Percentiles rank a stretch among this genome's conserved stretches.
Conservation (phyloP, 164 flowering plant genomes). For the Platanus orientalis region DNA sequence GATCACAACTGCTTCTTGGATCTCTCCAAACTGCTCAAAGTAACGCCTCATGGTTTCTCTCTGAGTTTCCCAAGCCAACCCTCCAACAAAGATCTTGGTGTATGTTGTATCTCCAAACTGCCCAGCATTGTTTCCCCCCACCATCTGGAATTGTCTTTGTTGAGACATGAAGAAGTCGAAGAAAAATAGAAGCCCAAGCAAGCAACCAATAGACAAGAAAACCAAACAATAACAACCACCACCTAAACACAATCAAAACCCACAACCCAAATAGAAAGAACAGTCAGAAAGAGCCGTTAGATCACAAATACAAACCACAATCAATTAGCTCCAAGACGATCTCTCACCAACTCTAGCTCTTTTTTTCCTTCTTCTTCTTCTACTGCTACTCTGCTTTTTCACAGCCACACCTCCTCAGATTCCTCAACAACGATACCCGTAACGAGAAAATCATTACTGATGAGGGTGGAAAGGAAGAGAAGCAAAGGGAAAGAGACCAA, state of each 20-base stretch:
- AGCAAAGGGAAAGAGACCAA: background rate
- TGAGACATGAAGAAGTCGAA: constrained; percentile 39
- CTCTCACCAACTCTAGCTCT: constrained; percentile 14
- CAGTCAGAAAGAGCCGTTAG: constrained; percentile 5
- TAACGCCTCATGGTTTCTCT: constrained; percentile 60
- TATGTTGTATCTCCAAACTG: constrained; percentile 49
- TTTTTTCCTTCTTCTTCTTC: constrained; percentile 9
- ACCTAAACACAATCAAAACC: background rate
- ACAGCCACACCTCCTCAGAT: constrained; percentile 33
- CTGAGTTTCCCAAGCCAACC: constrained; percentile 72
- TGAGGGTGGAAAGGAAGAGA: constrained; percentile 2
- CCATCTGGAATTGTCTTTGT: constrained; percentile 49
- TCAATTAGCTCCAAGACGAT: constrained; percentile 21
- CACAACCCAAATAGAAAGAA: background rate
- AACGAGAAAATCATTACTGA: constrained; percentile 50
- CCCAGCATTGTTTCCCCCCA: constrained; percentile 37
- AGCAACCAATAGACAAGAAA: background rate
- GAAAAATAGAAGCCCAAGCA: background rate
- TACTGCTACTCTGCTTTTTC: constrained; percentile 21
- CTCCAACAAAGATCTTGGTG: constrained; percentile 67
- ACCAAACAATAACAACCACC: background rate
- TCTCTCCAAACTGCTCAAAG: constrained; percentile 71
- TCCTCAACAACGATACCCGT: constrained; percentile 44
- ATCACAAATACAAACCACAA: constrained; percentile 5
- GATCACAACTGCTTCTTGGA: constrained; percentile 60